Percentiles rank a stretch among this genome's conserved stretches.
Conservation (phyloP, 192 early-diverging fungal genomes). For the Entomortierella parvispora region DNA sequence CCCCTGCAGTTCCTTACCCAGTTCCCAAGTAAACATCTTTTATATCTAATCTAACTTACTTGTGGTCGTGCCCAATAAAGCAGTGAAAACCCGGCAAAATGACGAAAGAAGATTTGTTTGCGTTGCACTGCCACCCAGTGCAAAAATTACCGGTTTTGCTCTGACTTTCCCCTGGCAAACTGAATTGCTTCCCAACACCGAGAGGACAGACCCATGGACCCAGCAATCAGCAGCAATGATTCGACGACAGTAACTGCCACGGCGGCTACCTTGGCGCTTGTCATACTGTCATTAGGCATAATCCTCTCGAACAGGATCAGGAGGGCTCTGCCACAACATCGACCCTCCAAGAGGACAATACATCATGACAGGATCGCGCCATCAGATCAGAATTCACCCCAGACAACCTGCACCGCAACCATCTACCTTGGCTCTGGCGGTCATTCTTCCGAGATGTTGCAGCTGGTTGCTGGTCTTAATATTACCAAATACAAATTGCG, state of each 20-base stretch:
- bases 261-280: constrained; percentile 7
- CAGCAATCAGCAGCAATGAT: constrained; percentile 11
- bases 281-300: constrained; percentile 12
- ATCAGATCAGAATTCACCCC: not conserved
- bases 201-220: not conserved
- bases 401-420: constrained; percentile 9
- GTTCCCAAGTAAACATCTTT: constrained; percentile 20
- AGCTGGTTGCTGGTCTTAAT: constrained; percentile 72
- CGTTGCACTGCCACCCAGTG: too few relatives aligned
- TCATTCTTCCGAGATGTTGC: constrained; percentile 93
- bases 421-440: constrained; percentile 70
- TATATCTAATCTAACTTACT: not conserved
- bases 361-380: not conserved
- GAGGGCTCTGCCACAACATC: constrained; percentile 50
- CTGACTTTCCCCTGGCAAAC: too few relatives aligned
- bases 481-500: constrained; percentile 65
- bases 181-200: too few relatives aligned
- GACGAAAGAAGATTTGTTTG: too few relatives aligned
- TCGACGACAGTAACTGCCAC: constrained; percentile 15
- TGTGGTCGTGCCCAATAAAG: not conserved
- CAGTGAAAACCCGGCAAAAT: not conserved
- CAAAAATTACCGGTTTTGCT: too few relatives aligned
- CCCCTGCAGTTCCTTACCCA: constrained; percentile 37
- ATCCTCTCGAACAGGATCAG: constrained; percentile 12
- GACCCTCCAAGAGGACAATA: constrained; percentile 42